phyloP scores from a whole-genome alignment of 2,329 filamentous ascomycete species.

The Diaporthe eres region DNA sequence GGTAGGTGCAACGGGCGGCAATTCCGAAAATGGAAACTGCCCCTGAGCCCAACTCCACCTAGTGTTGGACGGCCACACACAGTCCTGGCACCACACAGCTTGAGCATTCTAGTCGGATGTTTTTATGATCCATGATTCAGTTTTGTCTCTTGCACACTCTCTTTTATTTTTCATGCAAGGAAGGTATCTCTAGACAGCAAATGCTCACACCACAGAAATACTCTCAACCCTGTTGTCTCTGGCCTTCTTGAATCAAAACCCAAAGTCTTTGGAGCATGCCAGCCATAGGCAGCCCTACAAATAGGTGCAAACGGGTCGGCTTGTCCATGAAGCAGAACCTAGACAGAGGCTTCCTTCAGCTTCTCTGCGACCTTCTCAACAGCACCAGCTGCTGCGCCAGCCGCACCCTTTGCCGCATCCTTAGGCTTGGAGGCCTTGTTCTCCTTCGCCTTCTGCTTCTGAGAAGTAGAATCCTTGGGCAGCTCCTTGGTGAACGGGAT shows the following conservation, averaged over 20 bases:
- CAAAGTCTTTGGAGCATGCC: neutral
- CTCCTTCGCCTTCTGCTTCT: conserved; percentile 45
- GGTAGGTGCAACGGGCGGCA: conserved; percentile 6
- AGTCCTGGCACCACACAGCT: neutral
- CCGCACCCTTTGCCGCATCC: conserved; percentile 42
- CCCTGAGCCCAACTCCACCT: conserved; percentile 33
- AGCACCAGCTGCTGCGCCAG: conserved; percentile 41
- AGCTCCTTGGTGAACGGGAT: conserved; percentile 90
- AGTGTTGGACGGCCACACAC: neutral
- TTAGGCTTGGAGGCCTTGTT: conserved; percentile 45
- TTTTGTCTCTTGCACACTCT: neutral
- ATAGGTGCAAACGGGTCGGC: neutral
- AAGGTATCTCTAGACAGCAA: conserved; percentile 30
- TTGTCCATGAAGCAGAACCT: conserved; percentile 17
- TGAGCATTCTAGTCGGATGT: too few relatives aligned
- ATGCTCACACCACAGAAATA: conserved; percentile 6
- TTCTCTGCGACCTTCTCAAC: conserved; percentile 48
- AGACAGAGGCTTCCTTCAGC: conserved; percentile 48
- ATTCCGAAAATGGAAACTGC: conserved; percentile 37
- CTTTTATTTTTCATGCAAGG: conserved; percentile 11
- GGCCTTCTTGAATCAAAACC: neutral
- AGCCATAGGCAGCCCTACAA: conserved; percentile 4
- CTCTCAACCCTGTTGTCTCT: neutral
- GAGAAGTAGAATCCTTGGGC: conserved; percentile 72
- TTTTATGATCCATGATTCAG: neutral